Conservation (phyloP, 2,329 filamentous ascomycete genomes). For the Calonectria pseudoreteaudii region DNA sequence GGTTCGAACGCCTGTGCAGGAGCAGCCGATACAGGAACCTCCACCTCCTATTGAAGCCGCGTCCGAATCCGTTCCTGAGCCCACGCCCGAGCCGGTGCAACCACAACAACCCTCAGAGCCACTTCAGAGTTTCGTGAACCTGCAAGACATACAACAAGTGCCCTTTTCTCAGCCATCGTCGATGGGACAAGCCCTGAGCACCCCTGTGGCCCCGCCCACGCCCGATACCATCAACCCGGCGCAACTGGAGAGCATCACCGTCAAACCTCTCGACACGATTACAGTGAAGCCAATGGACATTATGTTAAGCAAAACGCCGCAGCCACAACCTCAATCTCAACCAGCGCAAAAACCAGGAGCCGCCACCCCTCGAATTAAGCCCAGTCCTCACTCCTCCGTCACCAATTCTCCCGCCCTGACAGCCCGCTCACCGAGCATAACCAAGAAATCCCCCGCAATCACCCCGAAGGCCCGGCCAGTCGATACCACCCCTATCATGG, state of each 20-base stretch:
- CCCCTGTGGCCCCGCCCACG: slow-evolving; percentile 20
- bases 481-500: slow-evolving; percentile 70
- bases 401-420: slow-evolving; percentile 56
- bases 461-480: slow-evolving; percentile 55
- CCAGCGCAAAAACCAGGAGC: slow-evolving; percentile 38
- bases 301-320: slow-evolving; percentile 38
- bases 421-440: slow-evolving; percentile 53
- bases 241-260: slow-evolving; percentile 34
- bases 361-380: slow-evolving; percentile 46
- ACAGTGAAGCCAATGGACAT: slow-evolving; percentile 40
- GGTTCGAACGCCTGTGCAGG: slow-evolving; percentile 22
- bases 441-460: slow-evolving; percentile 56
- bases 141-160: slow-evolving; percentile 52
- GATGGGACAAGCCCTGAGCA: slow-evolving; percentile 39
- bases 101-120: slow-evolving; percentile 29
- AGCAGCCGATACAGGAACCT: slow-evolving; percentile 31
- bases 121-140: slow-evolving; percentile 50
- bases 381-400: slow-evolving; percentile 54
- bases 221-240: slow-evolving; percentile 30
- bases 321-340: slow-evolving; percentile 25
- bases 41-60: slow-evolving; percentile 28
- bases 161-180: slow-evolving; percentile 43
- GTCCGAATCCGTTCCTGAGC: slow-evolving; percentile 34
- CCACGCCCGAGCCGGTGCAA: slow-evolving; percentile 35
- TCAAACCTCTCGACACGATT: slow-evolving; percentile 41